Evolutionary conservation across 192 early-diverging fungal species (phyloP).

Genomic region (Funneliformis geosporum): DNA sequence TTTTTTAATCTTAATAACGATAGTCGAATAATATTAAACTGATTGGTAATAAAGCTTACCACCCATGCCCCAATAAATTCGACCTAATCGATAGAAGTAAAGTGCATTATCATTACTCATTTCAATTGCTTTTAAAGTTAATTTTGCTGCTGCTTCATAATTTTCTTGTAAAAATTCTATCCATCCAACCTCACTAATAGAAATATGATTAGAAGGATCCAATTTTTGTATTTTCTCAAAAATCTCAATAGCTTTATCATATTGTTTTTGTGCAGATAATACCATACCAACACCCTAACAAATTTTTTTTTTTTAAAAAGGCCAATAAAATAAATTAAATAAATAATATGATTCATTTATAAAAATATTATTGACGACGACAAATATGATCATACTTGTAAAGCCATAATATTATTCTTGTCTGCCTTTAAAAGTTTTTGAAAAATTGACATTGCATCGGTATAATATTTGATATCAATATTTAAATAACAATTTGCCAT

Average conservation of each 20-base stretch:
- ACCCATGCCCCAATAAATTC: constrained; percentile 75
- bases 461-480: constrained; percentile 55
- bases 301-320: not conserved
- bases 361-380: not conserved
- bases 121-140: constrained; percentile 55
- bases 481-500: constrained; percentile 63
- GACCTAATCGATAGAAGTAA: constrained; percentile 68
- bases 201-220: constrained; percentile 48
- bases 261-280: constrained; percentile 50
- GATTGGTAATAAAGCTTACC: constrained; percentile 43
- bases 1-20: not conserved
- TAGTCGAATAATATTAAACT: not conserved
- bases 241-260: constrained; percentile 56
- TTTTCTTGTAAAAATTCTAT: constrained; percentile 57
- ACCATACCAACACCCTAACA: constrained; percentile 61
- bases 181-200: constrained; percentile 73
- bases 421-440: constrained; percentile 50
- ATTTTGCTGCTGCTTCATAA: constrained; percentile 53
- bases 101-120: constrained; percentile 49
- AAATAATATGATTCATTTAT: not conserved
- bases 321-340: not conserved
- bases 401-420: constrained; percentile 47
- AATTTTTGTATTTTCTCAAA: constrained; percentile 57
- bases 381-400: constrained; percentile 36
- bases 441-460: constrained; percentile 58